These are phyloP conservation scores for Noccaea caerulescens DNA, from an alignment of 345 rosid genomes.

Conservation along the genomic window DNA sequence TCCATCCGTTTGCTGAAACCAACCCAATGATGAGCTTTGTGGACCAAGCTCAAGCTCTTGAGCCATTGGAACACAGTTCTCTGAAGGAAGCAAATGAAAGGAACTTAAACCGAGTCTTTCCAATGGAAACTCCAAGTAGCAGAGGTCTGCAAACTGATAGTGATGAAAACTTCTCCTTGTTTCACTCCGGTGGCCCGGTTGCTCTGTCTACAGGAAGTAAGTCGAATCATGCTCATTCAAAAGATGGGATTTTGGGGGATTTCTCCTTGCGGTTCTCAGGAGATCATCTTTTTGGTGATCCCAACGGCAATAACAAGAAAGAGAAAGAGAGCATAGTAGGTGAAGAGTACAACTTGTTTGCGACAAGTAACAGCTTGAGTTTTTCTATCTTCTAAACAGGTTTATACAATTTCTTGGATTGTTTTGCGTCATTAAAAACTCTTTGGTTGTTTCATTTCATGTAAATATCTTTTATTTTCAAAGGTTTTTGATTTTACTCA, in stretches of 20 bases:
- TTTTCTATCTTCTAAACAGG: conserved; percentile 63
- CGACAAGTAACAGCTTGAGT: conserved; percentile 62
- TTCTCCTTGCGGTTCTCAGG: conserved; percentile 54
- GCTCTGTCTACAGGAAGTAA: conserved; percentile 61
- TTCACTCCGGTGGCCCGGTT: conserved; percentile 88
- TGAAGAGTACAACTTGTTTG: conserved; percentile 93
- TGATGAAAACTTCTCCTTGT: conserved; percentile 69
- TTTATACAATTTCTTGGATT: conserved; percentile 32
- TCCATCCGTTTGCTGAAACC: conserved; percentile 57
- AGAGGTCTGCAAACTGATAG: conserved; percentile 47
- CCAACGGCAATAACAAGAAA: conserved; percentile 46
- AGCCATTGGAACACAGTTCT: conserved; percentile 41
- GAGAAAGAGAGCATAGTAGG: conserved; percentile 51
- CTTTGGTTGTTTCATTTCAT: conserved; percentile 24
- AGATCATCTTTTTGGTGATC: conserved; percentile 54
- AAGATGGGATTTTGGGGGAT: conserved; percentile 52
- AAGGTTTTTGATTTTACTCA: conserved; percentile 31
- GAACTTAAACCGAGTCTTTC: conserved; percentile 9
- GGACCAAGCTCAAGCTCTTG: conserved; percentile 47
- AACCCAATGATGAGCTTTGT: conserved; percentile 48
- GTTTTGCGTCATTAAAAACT: conserved; percentile 18
- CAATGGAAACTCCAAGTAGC: conserved; percentile 40
- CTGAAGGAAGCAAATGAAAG: conserved; percentile 47
- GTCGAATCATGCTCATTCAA: conserved; percentile 45
- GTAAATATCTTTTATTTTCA: conserved; percentile 33